Percentiles rank a stretch among this genome's conserved stretches.
Conservation (phyloP, 202 grass and related monocot genomes). For the Musa balbisiana region DNA sequence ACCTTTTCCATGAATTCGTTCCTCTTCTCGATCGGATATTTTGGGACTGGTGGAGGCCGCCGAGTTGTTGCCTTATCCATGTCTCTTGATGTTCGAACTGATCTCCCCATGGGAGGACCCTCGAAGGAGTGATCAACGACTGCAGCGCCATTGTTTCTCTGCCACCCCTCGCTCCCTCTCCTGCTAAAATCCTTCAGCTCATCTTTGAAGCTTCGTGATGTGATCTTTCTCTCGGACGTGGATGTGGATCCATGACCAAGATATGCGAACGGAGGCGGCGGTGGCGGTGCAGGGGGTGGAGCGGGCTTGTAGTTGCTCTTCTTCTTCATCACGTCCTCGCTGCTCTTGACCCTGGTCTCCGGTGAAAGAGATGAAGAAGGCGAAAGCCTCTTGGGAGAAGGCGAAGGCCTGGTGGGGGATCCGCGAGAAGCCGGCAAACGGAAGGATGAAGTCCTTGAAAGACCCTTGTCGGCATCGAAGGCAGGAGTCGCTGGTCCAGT, state of each 20-base stretch:
- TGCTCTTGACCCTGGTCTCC: slow-evolving; percentile 37
- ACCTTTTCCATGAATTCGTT: slow-evolving; percentile 1
- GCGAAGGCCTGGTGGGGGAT: background rate
- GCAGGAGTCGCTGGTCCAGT: background rate
- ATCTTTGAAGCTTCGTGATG: slow-evolving; percentile 50
- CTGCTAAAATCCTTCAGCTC: slow-evolving; percentile 52
- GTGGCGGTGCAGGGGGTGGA: slow-evolving; percentile 37
- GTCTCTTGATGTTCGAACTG: background rate
- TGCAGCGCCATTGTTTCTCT: background rate
- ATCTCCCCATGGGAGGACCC: background rate
- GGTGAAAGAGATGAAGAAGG: slow-evolving; percentile 42
- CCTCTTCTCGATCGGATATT: background rate
- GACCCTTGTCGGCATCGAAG: slow-evolving; percentile 16
- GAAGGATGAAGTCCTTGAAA: slow-evolving; percentile 28
- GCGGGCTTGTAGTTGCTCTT: slow-evolving; percentile 37
- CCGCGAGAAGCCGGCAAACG: background rate
- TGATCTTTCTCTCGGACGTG: slow-evolving; percentile 20
- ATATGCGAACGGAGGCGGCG: slow-evolving; percentile 56
- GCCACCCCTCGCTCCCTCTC: slow-evolving; percentile 11
- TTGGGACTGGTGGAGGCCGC: background rate
- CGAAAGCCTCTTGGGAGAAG: slow-evolving; percentile 30
- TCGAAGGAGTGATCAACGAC: background rate
- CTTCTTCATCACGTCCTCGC: slow-evolving; percentile 39
- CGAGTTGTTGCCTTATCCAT: background rate
- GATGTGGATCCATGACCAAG: slow-evolving; percentile 33